Percentiles rank a stretch among this genome's conserved stretches.
Conservation (phyloP, 352 stramenopile species). For the Phytophthora sp. region DNA sequence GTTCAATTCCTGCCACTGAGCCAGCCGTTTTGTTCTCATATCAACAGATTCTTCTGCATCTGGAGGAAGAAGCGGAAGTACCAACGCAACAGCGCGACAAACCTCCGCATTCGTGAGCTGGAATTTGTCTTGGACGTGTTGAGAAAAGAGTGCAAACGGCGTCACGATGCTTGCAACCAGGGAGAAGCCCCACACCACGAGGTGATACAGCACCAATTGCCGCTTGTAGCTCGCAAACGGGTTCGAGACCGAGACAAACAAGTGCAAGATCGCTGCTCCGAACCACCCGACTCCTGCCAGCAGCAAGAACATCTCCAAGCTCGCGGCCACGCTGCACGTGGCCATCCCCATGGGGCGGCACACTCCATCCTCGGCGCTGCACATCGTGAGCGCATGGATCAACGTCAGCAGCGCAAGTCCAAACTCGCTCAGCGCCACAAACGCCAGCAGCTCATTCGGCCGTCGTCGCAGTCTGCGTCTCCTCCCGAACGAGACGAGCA, state of each 20-base stretch:
- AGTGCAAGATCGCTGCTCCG: slow-evolving; percentile 66
- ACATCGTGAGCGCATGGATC: slow-evolving; percentile 51
- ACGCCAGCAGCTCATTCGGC: slow-evolving; percentile 74
- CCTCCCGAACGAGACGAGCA: slow-evolving; percentile 60
- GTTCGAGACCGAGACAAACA: slow-evolving; percentile 80
- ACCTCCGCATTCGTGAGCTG: slow-evolving; percentile 54
- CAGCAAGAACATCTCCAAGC: slow-evolving; percentile 68
- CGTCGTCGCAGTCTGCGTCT: slow-evolving; percentile 40
- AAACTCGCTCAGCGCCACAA: slow-evolving; percentile 68
- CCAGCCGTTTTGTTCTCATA: slow-evolving; percentile 29
- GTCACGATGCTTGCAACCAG: slow-evolving; percentile 47
- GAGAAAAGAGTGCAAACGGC: slow-evolving; percentile 50
- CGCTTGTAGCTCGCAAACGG: slow-evolving; percentile 77
- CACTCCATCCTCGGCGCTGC: slow-evolving; percentile 31
- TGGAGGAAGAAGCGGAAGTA: slow-evolving; percentile 52
- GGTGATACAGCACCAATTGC: slow-evolving; percentile 63
- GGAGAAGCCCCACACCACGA: slow-evolving; percentile 56
- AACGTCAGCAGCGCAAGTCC: slow-evolving; percentile 54
- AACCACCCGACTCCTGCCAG: slow-evolving; percentile 72
- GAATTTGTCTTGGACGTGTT: slow-evolving; percentile 37
- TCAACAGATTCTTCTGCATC: slow-evolving; percentile 24
- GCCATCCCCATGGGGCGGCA: slow-evolving; percentile 47
- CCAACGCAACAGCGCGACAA: slow-evolving; percentile 53
- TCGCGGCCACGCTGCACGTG: slow-evolving; percentile 41
- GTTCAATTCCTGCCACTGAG: slow-evolving; percentile 66